phyloP scores from a whole-genome alignment of 345 rosid species.

The Isatis tinctoria region DNA sequence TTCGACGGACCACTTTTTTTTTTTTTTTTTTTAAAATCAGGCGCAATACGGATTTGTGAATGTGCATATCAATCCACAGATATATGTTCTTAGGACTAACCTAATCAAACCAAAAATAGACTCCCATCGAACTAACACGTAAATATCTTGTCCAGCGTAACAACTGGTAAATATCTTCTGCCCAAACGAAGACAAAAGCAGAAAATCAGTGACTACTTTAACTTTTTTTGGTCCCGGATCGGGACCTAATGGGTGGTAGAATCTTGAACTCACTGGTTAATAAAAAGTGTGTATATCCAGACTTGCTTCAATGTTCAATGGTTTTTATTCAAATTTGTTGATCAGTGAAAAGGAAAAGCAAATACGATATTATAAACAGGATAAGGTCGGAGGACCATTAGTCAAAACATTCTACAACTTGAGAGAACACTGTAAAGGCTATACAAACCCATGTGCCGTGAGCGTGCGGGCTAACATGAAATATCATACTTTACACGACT shows the following conservation, averaged over 20 bases:
- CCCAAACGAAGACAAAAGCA: constrained; percentile 1
- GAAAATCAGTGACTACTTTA: not conserved
- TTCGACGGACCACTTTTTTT: too few species aligned
- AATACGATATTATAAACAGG: constrained; percentile 2
- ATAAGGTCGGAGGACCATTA: constrained; percentile 28
- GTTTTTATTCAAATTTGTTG: not conserved
- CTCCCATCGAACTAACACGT: not conserved
- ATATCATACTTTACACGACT: constrained; percentile 18
- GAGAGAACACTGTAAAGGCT: constrained; percentile 16
- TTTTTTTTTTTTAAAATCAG: too few species aligned
- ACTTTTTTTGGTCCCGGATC: constrained; percentile 6
- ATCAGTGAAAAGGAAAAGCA: not conserved
- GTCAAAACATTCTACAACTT: constrained; percentile 31
- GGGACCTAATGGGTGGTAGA: not conserved
- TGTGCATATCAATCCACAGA: not conserved
- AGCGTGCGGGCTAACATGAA: constrained; percentile 28
- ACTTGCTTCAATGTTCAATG: not conserved
- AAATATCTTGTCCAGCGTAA: not conserved
- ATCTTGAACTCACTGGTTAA: not conserved
- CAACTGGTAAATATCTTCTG: not conserved
- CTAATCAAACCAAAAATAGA: not conserved
- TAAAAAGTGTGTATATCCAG: not conserved
- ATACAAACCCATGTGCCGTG: constrained; percentile 31
- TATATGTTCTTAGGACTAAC: not conserved
- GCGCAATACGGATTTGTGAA: too few species aligned